These are phyloP conservation scores for Botrytis medusae DNA, from an alignment of 2,329 filamentous ascomycete genomes.

Conservation along the genomic window DNA sequence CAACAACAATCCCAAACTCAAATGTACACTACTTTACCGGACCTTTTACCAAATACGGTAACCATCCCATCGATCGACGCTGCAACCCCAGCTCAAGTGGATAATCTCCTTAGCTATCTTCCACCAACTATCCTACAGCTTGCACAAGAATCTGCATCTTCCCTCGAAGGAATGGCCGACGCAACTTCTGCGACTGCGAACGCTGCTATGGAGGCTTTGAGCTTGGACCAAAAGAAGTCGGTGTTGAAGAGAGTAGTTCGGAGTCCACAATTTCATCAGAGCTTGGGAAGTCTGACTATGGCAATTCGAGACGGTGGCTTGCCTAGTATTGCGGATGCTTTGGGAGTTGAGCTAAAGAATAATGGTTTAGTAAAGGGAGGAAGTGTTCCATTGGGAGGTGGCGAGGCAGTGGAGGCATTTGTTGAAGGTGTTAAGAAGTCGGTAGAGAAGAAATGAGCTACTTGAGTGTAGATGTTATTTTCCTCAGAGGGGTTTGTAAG, in stretches of 20 bases:
- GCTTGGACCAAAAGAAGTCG: slow-evolving; percentile 72
- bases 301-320: slow-evolving; percentile 88
- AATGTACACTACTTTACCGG: slow-evolving; percentile 78
- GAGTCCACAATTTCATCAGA: slow-evolving; percentile 89
- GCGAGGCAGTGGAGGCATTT: slow-evolving; percentile 87
- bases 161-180: slow-evolving; percentile 59
- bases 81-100: slow-evolving; percentile 59
- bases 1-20: slow-evolving; percentile 55
- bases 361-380: slow-evolving; percentile 78
- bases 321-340: slow-evolving; percentile 83
- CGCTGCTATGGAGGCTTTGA: slow-evolving; percentile 72
- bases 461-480: background rate
- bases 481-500: background rate
- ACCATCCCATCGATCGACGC: slow-evolving; percentile 75
- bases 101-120: slow-evolving; percentile 74
- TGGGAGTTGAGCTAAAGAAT: slow-evolving; percentile 78
- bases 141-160: slow-evolving; percentile 64
- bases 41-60: slow-evolving; percentile 74
- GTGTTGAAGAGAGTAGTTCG: slow-evolving; percentile 79
- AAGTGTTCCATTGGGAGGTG: slow-evolving; percentile 81
- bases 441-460: slow-evolving; percentile 55
- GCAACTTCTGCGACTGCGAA: slow-evolving; percentile 67
- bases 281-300: slow-evolving; percentile 78
- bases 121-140: slow-evolving; percentile 78
- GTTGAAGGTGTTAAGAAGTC: slow-evolving; percentile 83